Evolutionary conservation across 306 rosid genomes (phyloP).

Genomic region (Cucumis cinereus): DNA sequence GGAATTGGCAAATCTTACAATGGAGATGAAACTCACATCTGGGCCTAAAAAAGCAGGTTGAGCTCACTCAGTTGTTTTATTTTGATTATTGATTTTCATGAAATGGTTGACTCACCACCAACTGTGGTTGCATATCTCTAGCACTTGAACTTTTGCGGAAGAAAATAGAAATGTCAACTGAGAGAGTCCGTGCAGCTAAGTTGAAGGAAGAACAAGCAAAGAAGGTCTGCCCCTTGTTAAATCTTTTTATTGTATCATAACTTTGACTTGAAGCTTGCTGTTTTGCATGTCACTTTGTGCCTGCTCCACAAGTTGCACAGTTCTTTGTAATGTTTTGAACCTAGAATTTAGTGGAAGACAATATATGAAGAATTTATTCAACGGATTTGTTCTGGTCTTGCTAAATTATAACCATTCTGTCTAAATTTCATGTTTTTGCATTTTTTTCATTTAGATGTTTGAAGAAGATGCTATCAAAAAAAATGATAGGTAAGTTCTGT

Average conservation of each 20-base stretch:
- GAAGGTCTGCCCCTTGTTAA: slow-evolving; percentile 30
- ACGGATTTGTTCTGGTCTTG: neutral
- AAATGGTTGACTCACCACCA: slow-evolving; percentile 15
- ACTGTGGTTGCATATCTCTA: slow-evolving; percentile 25
- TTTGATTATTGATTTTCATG: slow-evolving; percentile 3
- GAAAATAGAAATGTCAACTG: slow-evolving; percentile 74
- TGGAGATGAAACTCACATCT: slow-evolving; percentile 89
- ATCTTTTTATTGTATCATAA: neutral
- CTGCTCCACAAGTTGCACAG: neutral
- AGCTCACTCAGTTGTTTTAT: slow-evolving; percentile 15
- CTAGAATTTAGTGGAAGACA: neutral
- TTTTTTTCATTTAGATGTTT: neutral
- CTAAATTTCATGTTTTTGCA: neutral
- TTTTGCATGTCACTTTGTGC: neutral
- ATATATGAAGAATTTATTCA: neutral
- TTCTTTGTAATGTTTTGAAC: neutral
- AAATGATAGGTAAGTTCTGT: neutral
- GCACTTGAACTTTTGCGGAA: slow-evolving; percentile 84
- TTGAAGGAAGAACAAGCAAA: slow-evolving; percentile 68
- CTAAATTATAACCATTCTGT: neutral
- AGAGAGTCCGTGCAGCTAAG: slow-evolving; percentile 65
- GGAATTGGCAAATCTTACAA: slow-evolving; percentile 55
- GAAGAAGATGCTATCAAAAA: neutral
- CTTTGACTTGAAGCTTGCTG: neutral
- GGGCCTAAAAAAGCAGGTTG: slow-evolving; percentile 96